These are phyloP conservation scores for Teratosphaeria pseudoeucalypti DNA, from an alignment of 2,329 filamentous ascomycete species.

Conservation along the genomic window DNA sequence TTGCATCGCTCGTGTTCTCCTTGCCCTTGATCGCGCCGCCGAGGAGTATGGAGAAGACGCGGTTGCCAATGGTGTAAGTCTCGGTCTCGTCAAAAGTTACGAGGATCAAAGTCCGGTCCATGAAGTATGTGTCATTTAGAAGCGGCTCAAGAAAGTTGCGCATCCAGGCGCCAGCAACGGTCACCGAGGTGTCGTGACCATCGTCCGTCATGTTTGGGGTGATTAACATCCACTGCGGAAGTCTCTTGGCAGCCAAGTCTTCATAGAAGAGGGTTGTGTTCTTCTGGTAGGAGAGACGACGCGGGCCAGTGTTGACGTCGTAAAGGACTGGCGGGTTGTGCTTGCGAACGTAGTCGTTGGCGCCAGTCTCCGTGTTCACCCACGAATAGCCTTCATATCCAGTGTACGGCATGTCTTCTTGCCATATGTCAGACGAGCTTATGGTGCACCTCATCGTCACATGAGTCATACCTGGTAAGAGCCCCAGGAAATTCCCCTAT, in stretches of 20 bases:
- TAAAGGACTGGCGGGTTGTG: conserved; percentile 60
- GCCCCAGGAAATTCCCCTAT: conserved; percentile 36
- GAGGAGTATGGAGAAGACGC: conserved; percentile 59
- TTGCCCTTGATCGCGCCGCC: conserved; percentile 60
- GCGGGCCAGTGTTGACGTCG: conserved; percentile 48
- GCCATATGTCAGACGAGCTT: not conserved
- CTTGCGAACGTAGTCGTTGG: conserved; percentile 73
- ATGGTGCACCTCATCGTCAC: not conserved
- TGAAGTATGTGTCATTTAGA: conserved; percentile 58
- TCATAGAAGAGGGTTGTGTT: conserved; percentile 59
- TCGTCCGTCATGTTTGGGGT: conserved; percentile 67
- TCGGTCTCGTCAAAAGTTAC: conserved; percentile 73
- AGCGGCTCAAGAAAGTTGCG: conserved; percentile 60
- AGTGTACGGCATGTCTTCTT: conserved; percentile 62
- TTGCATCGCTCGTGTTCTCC: conserved; percentile 56
- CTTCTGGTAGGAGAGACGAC: conserved; percentile 60
- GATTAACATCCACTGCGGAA: conserved; percentile 64
- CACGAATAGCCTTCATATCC: conserved; percentile 57
- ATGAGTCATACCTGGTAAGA: conserved; percentile 46
- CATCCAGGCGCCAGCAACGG: conserved; percentile 58
- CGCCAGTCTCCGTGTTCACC: conserved; percentile 54
- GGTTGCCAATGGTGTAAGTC: conserved; percentile 57
- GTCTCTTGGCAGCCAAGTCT: conserved; percentile 51
- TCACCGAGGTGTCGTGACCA: conserved; percentile 64
- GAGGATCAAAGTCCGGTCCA: conserved; percentile 63